Conservation (phyloP, 1,139 yeast species). For the Kurtzmaniella quercitrusa region DNA sequence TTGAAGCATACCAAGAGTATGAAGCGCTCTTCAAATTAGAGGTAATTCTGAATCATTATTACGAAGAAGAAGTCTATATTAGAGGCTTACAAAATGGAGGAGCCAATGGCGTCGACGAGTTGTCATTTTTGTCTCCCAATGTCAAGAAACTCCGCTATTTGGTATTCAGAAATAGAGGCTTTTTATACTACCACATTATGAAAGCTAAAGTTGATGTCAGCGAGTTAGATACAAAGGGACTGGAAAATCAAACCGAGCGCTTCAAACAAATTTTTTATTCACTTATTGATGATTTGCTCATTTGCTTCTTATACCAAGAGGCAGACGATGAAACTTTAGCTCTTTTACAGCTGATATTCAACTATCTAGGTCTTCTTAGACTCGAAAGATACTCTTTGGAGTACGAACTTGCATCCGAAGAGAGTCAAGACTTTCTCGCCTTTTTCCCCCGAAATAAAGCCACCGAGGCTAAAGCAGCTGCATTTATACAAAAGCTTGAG, state of each 20-base stretch:
- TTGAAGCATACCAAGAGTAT: slow-evolving; percentile 53
- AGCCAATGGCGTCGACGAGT: slow-evolving; percentile 35
- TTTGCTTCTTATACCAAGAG: slow-evolving; percentile 56
- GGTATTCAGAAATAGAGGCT: slow-evolving; percentile 78
- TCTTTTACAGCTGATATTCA: slow-evolving; percentile 46
- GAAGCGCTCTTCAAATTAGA: slow-evolving; percentile 64
- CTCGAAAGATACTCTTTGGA: slow-evolving; percentile 65
- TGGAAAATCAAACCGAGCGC: slow-evolving; percentile 12
- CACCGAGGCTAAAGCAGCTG: slow-evolving; percentile 14
- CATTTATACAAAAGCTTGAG: slow-evolving; percentile 12
- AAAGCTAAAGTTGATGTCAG: slow-evolving; percentile 7
- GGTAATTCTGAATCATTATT: slow-evolving; percentile 52
- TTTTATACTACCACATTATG: slow-evolving; percentile 56
- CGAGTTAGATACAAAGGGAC: slow-evolving; percentile 4
- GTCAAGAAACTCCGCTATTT: slow-evolving; percentile 71
- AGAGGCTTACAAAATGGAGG: slow-evolving; percentile 41
- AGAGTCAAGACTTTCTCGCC: slow-evolving; percentile 44
- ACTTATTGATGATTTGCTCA: slow-evolving; percentile 51
- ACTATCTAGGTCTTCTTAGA: slow-evolving; percentile 43
- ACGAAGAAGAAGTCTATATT: slow-evolving; percentile 36
- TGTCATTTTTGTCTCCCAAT: slow-evolving; percentile 57
- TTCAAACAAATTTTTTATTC: slow-evolving; percentile 30
- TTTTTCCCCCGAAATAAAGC: slow-evolving; percentile 24
- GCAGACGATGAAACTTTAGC: slow-evolving; percentile 55
- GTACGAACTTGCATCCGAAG: slow-evolving; percentile 48